phyloP scores from a whole-genome alignment of 352 stramenopile species.

The Pythium aphanidermatum region DNA sequence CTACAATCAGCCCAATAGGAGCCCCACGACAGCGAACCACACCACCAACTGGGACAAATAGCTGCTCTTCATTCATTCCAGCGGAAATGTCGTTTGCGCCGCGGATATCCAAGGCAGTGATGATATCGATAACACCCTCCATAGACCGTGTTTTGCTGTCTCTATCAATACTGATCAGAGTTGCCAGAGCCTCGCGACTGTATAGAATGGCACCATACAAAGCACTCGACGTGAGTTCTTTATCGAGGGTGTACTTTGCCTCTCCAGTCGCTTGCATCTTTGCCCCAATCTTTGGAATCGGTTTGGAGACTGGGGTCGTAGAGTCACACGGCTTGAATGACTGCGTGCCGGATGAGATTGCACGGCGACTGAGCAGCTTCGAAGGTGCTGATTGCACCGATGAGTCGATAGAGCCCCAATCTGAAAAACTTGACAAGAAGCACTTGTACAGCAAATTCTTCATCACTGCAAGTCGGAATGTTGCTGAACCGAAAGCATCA shows the following conservation, averaged over 20 bases:
- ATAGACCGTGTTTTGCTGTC: conserved; percentile 14
- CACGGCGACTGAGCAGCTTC: conserved; percentile 15
- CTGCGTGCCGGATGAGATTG: conserved; percentile 22
- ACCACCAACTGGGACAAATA: conserved; percentile 40
- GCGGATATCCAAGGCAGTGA: conserved; percentile 27
- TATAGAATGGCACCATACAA: conserved; percentile 35
- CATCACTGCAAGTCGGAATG: conserved; percentile 24
- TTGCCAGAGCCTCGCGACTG: conserved; percentile 12
- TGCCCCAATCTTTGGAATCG: conserved; percentile 31
- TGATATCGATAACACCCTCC: conserved; percentile 31
- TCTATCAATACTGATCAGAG: conserved; percentile 24
- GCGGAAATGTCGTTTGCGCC: conserved; percentile 25
- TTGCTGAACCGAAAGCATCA: conserved; percentile 21
- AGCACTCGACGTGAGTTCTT: conserved; percentile 10
- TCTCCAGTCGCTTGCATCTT: conserved; percentile 40
- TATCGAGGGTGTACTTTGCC: conserved; percentile 36
- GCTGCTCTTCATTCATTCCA: conserved; percentile 20
- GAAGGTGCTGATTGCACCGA: conserved; percentile 12
- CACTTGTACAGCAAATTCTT: conserved; percentile 31
- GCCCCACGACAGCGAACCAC: conserved; percentile 31
- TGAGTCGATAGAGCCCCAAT: conserved; percentile 3
- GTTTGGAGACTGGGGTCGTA: conserved; percentile 24
- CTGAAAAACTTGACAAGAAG: conserved; percentile 8
- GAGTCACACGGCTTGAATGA: conserved; percentile 19
- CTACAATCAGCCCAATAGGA: conserved; percentile 37